Evolutionary conservation across 2,329 filamentous ascomycete species (phyloP).

Genomic region (Colletotrichum tofieldiae): DNA sequence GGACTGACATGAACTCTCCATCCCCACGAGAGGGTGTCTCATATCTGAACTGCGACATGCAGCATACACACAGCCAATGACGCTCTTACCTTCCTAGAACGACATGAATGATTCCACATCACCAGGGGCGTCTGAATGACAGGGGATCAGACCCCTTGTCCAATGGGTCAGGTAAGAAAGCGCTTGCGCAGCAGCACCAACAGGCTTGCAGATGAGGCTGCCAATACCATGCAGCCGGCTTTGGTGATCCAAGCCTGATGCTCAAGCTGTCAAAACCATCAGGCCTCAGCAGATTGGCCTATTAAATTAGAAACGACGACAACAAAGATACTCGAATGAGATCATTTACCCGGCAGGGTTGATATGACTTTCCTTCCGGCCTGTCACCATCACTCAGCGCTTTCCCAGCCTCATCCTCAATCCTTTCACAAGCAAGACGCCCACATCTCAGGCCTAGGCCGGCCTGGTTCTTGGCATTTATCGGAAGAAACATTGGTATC

Average conservation of each 20-base stretch:
- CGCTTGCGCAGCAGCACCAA: constrained; percentile 11
- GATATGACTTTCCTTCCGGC: constrained; percentile 6
- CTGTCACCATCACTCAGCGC: neutral
- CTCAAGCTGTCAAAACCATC: neutral
- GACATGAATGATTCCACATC: constrained; percentile 34
- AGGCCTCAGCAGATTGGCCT: constrained; percentile 1
- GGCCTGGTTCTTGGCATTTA: constrained; percentile 17
- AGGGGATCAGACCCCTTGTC: constrained; percentile 25
- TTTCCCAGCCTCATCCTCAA: constrained; percentile 8
- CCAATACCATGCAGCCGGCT: constrained; percentile 2
- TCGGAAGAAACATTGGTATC: constrained; percentile 23
- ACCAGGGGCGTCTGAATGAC: constrained; percentile 19
- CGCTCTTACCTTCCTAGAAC: constrained; percentile 24
- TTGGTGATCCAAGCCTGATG: constrained; percentile 5
- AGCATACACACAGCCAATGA: constrained; percentile 27
- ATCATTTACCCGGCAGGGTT: neutral
- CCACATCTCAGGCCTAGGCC: constrained; percentile 5
- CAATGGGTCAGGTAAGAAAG: constrained; percentile 24
- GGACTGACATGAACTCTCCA: constrained; percentile 11
- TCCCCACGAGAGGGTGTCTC: constrained; percentile 30
- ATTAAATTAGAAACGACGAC: constrained; percentile 10
- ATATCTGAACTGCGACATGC: constrained; percentile 36
- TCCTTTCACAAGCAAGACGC: constrained; percentile 12
- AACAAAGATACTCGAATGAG: constrained; percentile 6
- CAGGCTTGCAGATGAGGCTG: constrained; percentile 21